These are phyloP conservation scores for Otatea glauca DNA, from an alignment of 176 grass and related monocot species.

Conservation along the genomic window DNA sequence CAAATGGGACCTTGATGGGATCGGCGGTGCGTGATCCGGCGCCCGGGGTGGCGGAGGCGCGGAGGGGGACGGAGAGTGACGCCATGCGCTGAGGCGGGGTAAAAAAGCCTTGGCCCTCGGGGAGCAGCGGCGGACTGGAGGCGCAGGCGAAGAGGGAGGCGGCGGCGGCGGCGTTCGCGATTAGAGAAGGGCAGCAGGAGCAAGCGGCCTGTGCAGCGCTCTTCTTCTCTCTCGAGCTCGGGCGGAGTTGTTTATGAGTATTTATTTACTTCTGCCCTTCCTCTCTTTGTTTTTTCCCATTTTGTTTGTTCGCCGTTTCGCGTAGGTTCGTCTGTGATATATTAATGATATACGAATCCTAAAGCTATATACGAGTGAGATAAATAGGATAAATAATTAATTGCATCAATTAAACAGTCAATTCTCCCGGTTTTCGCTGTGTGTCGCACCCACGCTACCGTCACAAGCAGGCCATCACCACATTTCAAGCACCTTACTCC, in stretches of 20 bases:
- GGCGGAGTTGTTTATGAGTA: conserved; percentile 38
- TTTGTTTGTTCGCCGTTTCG: no score
- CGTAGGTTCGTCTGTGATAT: no score
- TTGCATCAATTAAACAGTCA: no score
- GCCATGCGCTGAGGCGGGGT: conserved; percentile 42
- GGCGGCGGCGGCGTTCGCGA: neutral
- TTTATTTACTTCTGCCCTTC: no score
- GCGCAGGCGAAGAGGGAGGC: neutral
- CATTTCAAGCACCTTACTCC: no score
- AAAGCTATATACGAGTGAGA: no score
- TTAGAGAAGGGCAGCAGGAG: neutral
- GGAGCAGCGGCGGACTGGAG: neutral
- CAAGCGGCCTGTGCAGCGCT: neutral
- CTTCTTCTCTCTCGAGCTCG: neutral
- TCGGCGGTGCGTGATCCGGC: conserved; percentile 54
- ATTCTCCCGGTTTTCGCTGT: no score
- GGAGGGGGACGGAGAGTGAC: conserved; percentile 53
- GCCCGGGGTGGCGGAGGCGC: conserved; percentile 41
- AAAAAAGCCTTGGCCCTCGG: neutral
- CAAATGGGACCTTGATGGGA: conserved; percentile 51
- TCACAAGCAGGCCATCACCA: no score
- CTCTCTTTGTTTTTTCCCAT: no score
- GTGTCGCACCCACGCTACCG: no score
- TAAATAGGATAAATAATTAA: no score
- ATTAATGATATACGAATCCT: no score